Evolutionary conservation across 2,329 filamentous ascomycete genomes (phyloP).

Genomic region (Calonectria ilicicola): DNA sequence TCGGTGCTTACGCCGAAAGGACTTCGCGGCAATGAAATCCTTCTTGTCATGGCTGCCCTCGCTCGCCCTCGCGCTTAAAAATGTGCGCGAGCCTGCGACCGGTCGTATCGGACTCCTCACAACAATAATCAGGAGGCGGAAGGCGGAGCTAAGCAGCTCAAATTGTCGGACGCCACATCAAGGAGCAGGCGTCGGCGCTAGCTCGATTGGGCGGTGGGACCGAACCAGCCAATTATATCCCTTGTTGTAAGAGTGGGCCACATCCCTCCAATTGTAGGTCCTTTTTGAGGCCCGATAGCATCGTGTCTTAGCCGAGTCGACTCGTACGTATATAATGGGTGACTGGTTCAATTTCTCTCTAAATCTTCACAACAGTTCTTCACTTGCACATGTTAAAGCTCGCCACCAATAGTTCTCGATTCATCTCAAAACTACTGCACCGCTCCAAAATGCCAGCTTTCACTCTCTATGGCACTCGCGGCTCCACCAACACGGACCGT

Average conservation of each 20-base stretch:
- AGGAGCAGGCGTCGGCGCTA: slow-evolving; percentile 28
- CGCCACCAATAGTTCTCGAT: slow-evolving; percentile 34
- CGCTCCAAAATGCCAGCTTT: slow-evolving; percentile 55
- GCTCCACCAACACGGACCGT: slow-evolving; percentile 57
- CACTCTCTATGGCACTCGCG: slow-evolving; percentile 54
- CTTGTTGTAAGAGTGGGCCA: slow-evolving; percentile 11
- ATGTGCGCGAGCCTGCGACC: neutral
- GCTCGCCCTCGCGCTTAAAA: no score
- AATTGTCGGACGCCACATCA: no score
- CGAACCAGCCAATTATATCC: slow-evolving; percentile 48
- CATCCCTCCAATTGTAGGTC: neutral
- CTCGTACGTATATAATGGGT: slow-evolving; percentile 19
- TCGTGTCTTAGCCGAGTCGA: neutral
- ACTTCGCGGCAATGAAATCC: no score
- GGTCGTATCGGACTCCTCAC: neutral
- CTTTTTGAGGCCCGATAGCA: neutral
- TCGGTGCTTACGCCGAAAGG: no score
- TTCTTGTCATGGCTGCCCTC: no score
- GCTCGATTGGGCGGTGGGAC: slow-evolving; percentile 44
- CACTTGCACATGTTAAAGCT: slow-evolving; percentile 44
- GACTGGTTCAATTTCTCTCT: neutral
- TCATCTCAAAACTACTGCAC: slow-evolving; percentile 44
- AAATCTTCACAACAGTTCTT: neutral
- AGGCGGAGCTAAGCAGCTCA: neutral
- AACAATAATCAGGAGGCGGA: no score